These are phyloP conservation scores for Jamesozyma gamospora DNA, from an alignment of 805 yeast species.

Conservation along the genomic window DNA sequence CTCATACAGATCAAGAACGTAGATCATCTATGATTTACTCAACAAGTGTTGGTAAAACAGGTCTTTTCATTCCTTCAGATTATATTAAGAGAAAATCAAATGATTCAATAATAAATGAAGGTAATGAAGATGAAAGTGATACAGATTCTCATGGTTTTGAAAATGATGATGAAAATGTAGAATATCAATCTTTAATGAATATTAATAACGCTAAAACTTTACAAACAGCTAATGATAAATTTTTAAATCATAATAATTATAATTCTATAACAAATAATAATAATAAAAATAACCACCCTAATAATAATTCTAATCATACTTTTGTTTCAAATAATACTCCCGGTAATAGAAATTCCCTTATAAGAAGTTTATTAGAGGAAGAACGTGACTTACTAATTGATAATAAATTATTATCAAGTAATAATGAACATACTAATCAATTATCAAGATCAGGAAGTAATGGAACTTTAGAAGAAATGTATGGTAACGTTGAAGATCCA, in stretches of 20 bases:
- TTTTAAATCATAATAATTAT: conserved; percentile 1
- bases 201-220: conserved; percentile 17
- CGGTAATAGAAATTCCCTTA: conserved; percentile 8
- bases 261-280: background rate
- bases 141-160: conserved; percentile 2
- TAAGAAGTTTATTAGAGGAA: conserved; percentile 19
- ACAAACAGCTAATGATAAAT: conserved; percentile 8
- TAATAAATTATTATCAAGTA: conserved; percentile 17
- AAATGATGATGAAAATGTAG: background rate
- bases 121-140: conserved; percentile 9
- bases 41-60: conserved; percentile 27
- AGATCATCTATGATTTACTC: conserved; percentile 28
- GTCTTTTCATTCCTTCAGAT: conserved; percentile 25
- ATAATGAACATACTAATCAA: background rate
- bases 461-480: conserved; percentile 5
- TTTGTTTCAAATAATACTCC: background rate
- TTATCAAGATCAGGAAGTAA: background rate
- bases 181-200: conserved; percentile 10
- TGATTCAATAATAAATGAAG: conserved; percentile 7
- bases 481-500: conserved; percentile 7
- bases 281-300: too few relatives aligned
- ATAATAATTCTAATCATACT: background rate
- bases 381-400: conserved; percentile 28
- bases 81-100: conserved; percentile 12
- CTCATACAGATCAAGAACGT: conserved; percentile 20